Percentiles rank a stretch among this genome's conserved stretches.
Conservation (phyloP, 2,329 filamentous ascomycete species). For the Achaetomium macrosporum region DNA sequence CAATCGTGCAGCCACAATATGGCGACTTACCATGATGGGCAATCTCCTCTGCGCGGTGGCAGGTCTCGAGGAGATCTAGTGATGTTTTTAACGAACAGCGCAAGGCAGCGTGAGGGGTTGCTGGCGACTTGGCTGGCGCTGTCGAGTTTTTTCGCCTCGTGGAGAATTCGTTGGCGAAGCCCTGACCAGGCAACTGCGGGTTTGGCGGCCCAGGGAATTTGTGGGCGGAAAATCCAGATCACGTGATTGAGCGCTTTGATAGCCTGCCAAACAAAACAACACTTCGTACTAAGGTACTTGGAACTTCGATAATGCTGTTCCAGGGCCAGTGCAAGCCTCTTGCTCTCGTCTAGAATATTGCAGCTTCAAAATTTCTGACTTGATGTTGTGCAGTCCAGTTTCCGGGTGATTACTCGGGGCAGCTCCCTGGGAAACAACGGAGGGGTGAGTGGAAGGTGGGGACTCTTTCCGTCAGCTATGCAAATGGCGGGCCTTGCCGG, state of each 20-base stretch:
- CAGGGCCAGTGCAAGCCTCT: too few relatives aligned
- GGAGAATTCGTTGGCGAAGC: constrained; percentile 23
- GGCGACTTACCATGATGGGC: constrained; percentile 43
- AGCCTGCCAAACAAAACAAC: not conserved
- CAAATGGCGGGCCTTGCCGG: constrained; percentile 1
- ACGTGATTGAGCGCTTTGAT: constrained; percentile 17
- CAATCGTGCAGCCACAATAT: not conserved
- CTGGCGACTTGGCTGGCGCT: constrained; percentile 25
- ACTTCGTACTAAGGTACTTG: not conserved
- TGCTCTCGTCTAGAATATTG: too few relatives aligned
- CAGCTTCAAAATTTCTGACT: not conserved
- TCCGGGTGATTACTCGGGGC: too few relatives aligned
- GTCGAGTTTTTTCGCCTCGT: constrained; percentile 26
- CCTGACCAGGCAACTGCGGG: constrained; percentile 21
- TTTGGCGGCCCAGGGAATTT: constrained; percentile 24
- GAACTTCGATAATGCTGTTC: too few relatives aligned
- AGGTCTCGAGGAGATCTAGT: constrained; percentile 34
- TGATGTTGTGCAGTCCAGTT: not conserved
- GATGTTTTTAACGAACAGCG: constrained; percentile 21
- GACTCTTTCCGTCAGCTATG: not conserved
- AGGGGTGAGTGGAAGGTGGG: not conserved
- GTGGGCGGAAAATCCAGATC: constrained; percentile 23
- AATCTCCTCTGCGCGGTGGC: constrained; percentile 41
- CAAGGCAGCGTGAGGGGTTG: constrained; percentile 24
- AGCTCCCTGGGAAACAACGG: too few relatives aligned